Conservation (phyloP, 805 yeast genomes). For the Huiozyma naganishii region DNA sequence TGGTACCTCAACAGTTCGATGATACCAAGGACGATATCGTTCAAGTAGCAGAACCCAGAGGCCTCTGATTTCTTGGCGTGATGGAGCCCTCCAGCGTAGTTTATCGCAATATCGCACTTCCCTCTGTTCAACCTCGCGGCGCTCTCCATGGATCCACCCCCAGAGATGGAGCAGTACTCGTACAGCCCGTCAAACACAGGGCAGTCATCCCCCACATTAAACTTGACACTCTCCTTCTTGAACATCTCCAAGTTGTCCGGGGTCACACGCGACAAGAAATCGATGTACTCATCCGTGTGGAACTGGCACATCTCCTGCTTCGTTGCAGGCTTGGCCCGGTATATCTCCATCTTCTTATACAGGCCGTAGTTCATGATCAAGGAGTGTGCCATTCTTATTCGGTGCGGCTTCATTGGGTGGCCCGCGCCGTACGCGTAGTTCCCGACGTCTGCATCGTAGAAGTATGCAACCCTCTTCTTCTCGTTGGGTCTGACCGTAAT, state of each 20-base stretch:
- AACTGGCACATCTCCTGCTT: conserved; percentile 97
- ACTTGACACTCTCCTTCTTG: conserved; percentile 76
- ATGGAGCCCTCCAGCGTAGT: conserved; percentile 94
- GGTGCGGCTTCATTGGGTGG: conserved; percentile 98
- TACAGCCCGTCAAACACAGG: conserved; percentile 93
- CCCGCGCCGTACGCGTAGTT: conserved; percentile 98
- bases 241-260: conserved; percentile 87
- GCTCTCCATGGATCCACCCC: conserved; percentile 93
- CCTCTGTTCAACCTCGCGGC: conserved; percentile 77
- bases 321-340: conserved; percentile 95
- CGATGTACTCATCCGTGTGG: conserved; percentile 95
- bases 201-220: conserved; percentile 89
- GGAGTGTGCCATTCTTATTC: conserved; percentile 97
- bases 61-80: conserved; percentile 95
- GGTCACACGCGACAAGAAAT: conserved; percentile 78
- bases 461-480: conserved; percentile 55
- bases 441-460: conserved; percentile 88
- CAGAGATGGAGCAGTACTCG: conserved; percentile 77
- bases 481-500: conserved; percentile 45
- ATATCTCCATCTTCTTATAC: conserved; percentile 93
- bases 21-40: conserved; percentile 86
- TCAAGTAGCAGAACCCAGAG: conserved; percentile 88
- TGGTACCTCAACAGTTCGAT: conserved; percentile 77
- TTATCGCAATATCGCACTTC: conserved; percentile 86
- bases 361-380: conserved; percentile 94